These are phyloP conservation scores for Pyrenochaeta sp. DNA, from an alignment of 2,329 filamentous ascomycete genomes.

Conservation along the genomic window DNA sequence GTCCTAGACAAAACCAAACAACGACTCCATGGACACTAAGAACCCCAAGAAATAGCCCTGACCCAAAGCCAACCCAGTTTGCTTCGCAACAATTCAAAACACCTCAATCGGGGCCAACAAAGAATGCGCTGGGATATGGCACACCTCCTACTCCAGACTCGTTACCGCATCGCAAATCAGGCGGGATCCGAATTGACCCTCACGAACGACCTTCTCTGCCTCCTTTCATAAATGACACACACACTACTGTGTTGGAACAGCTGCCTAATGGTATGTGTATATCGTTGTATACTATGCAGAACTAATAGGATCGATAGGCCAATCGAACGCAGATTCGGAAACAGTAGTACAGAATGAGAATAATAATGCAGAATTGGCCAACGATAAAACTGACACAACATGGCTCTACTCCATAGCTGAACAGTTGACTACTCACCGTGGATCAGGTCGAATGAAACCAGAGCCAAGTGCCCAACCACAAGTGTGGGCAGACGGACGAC, in stretches of 20 bases:
- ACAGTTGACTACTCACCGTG: constrained; percentile 17
- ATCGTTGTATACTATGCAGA: too few relatives aligned
- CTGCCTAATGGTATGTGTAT: too few relatives aligned
- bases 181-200: not conserved
- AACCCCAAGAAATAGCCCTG: not conserved
- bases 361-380: not conserved
- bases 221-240: too few relatives aligned
- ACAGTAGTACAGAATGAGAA: constrained; percentile 6
- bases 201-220: too few relatives aligned
- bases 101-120: not conserved
- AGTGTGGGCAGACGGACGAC: constrained; percentile 67
- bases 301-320: too few relatives aligned
- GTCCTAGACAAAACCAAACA: not conserved
- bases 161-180: not conserved
- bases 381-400: too few relatives aligned
- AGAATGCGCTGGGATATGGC: not conserved
- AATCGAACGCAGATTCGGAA: constrained; percentile 4
- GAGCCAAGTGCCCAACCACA: constrained; percentile 52
- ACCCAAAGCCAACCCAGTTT: not conserved
- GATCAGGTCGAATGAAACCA: constrained; percentile 39
- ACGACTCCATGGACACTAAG: not conserved
- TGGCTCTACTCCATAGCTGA: constrained; percentile 21
- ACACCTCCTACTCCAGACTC: constrained; percentile 6
- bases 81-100: not conserved
- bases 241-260: too few relatives aligned